Conservation (phyloP, 495 filamentous ascomycete genomes). For the Penicillium nucicola region DNA sequence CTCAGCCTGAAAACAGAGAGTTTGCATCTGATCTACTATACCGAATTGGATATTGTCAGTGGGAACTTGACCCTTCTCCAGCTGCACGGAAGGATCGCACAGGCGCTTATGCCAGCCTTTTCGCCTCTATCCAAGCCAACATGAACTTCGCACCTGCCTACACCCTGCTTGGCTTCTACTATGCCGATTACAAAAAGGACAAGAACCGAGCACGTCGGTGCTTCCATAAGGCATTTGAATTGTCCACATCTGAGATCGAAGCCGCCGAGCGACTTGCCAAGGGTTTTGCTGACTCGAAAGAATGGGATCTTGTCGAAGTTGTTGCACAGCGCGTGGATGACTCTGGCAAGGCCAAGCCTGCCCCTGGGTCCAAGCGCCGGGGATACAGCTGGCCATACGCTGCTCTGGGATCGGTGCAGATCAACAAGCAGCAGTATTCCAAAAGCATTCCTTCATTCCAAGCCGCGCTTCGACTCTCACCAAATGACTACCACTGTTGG, state of each 20-base stretch:
- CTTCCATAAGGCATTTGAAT: constrained; percentile 95
- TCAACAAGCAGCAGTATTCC: constrained; percentile 88
- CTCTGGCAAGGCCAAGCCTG: constrained; percentile 81
- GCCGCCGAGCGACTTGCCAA: constrained; percentile 84
- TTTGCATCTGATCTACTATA: constrained; percentile 82
- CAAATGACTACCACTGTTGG: constrained; percentile 89
- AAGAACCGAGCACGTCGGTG: constrained; percentile 79
- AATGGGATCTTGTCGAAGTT: constrained; percentile 95
- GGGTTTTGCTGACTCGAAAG: constrained; percentile 80
- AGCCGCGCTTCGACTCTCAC: constrained; percentile 77
- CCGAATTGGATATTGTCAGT: constrained; percentile 83
- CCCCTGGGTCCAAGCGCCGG: constrained; percentile 87
- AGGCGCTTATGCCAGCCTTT: constrained; percentile 77
- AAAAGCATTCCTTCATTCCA: constrained; percentile 90
- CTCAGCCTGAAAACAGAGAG: constrained; percentile 58
- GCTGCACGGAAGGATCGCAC: constrained; percentile 70
- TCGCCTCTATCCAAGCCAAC: constrained; percentile 80
- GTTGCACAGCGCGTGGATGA: constrained; percentile 89
- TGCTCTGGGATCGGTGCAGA: constrained; percentile 92
- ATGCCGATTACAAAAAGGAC: constrained; percentile 85
- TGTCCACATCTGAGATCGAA: constrained; percentile 81
- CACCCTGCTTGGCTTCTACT: constrained; percentile 92
- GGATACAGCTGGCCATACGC: constrained; percentile 94
- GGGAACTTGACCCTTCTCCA: constrained; percentile 72
- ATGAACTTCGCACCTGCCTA: constrained; percentile 91